Evolutionary conservation across 2,329 filamentous ascomycete species (phyloP).

Genomic region (Talaromyces atroroseus): DNA sequence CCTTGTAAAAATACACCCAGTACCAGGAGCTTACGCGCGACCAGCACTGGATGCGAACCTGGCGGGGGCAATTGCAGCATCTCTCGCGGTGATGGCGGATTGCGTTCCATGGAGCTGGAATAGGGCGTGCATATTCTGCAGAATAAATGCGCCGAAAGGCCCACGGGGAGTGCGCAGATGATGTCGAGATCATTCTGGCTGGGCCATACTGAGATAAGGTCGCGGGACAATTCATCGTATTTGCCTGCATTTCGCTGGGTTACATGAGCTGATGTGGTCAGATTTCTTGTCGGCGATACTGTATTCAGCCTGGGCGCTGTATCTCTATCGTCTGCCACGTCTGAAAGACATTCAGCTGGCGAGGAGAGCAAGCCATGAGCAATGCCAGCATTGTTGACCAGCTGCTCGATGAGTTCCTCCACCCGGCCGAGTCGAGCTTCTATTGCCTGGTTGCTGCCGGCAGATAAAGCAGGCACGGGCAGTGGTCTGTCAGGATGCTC

Average conservation of each 20-base stretch:
- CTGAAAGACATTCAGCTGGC: background rate
- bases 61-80: conserved; percentile 34
- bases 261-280: background rate
- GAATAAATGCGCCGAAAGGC: conserved; percentile 30
- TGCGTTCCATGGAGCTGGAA: background rate
- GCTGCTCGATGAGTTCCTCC: conserved; percentile 27
- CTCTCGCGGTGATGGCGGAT: conserved; percentile 19
- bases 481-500: conserved; percentile 38
- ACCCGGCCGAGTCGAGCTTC: conserved; percentile 14
- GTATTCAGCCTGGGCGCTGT: background rate
- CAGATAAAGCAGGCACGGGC: background rate
- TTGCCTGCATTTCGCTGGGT: background rate
- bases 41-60: conserved; percentile 44
- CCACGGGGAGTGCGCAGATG: conserved; percentile 30
- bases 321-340: background rate
- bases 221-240: conserved; percentile 22
- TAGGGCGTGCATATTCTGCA: conserved; percentile 29
- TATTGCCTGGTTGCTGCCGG: conserved; percentile 19
- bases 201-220: conserved; percentile 39
- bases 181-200: conserved; percentile 32
- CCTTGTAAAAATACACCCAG: conserved; percentile 46
- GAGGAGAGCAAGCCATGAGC: background rate
- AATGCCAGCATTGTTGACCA: conserved; percentile 28
- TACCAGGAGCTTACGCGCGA: conserved; percentile 47
- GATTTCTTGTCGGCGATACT: background rate